Conservation (phyloP, 768 basidiomycete genomes). For the Boletellus sp. region DNA sequence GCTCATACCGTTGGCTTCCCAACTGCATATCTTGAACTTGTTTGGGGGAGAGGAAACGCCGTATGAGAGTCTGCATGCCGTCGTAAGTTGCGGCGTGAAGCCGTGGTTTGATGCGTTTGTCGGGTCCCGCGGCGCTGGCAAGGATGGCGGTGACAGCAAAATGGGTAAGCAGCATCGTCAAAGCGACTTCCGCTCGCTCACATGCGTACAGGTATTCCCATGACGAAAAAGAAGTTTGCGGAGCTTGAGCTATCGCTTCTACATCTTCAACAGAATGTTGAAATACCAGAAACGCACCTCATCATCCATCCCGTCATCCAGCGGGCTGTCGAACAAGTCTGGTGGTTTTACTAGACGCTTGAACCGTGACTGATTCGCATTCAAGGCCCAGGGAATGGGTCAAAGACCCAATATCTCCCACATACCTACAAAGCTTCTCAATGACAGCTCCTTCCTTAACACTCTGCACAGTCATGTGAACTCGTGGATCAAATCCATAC, state of each 20-base stretch:
- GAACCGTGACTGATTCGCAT: constrained; percentile 27
- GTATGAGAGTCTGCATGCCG: constrained; percentile 92
- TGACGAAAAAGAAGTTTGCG: constrained; percentile 99
- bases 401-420: constrained; percentile 72
- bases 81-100: constrained; percentile 93
- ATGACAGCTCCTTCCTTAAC: constrained; percentile 90
- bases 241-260: constrained; percentile 92
- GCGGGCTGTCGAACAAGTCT: constrained; percentile 75
- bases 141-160: constrained; percentile 75
- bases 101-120: constrained; percentile 99
- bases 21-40: constrained; percentile 89
- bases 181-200: constrained; percentile 3
- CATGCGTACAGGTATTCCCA: constrained; percentile 67
- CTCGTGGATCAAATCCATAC: constrained; percentile 97
- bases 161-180: constrained; percentile 53
- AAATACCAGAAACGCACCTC: constrained; percentile 95
- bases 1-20: constrained; percentile 70
- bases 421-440: constrained; percentile 69
- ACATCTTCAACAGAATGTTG: constrained; percentile 97
- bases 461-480: constrained; percentile 92
- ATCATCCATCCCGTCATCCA: constrained; percentile 89
- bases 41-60: constrained; percentile 88
- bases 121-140: constrained; percentile 70
- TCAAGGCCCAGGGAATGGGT: constrained; percentile 45
- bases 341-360: constrained; percentile 14